These are phyloP conservation scores for Bjerkandera adusta DNA, from an alignment of 1,284 basidiomycete species.

Conservation along the genomic window DNA sequence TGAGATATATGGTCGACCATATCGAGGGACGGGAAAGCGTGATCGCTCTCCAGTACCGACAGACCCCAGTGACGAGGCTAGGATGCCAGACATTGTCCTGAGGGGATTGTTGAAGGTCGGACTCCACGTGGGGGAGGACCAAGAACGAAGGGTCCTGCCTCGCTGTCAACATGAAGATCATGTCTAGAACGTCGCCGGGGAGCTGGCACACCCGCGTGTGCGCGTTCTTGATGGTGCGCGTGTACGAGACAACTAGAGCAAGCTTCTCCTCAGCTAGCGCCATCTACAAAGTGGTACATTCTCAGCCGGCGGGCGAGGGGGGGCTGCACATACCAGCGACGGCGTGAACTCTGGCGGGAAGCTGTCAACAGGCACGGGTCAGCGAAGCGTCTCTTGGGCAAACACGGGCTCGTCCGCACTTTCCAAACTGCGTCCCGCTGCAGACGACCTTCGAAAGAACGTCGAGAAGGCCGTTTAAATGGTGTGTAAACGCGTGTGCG, in stretches of 20 bases:
- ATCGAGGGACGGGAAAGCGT: constrained; percentile 11
- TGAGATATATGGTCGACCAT: constrained; percentile 11
- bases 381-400: background rate
- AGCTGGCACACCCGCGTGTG: constrained; percentile 5
- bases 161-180: constrained; percentile 8
- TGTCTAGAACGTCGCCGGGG: constrained; percentile 9
- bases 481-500: background rate
- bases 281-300: constrained; percentile 1
- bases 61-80: constrained; percentile 9
- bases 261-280: constrained; percentile 4
- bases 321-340: background rate
- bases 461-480: constrained; percentile 3
- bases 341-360: constrained; percentile 6
- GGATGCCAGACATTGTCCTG: constrained; percentile 10
- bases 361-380: background rate
- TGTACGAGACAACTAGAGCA: constrained; percentile 5
- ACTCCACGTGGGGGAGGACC: background rate
- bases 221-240: constrained; percentile 11
- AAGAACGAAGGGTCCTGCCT: background rate
- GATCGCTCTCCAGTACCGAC: constrained; percentile 14
- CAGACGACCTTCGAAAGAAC: constrained; percentile 12
- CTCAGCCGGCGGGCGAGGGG: background rate
- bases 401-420: constrained; percentile 8
- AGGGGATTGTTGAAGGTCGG: background rate
- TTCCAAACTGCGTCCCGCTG: constrained; percentile 13